Percentiles rank a stretch among this genome's conserved stretches.
phyloP scores from a whole-genome alignment of 495 filamentous ascomycete genomes.

The Chlorociboria aeruginascens region DNA sequence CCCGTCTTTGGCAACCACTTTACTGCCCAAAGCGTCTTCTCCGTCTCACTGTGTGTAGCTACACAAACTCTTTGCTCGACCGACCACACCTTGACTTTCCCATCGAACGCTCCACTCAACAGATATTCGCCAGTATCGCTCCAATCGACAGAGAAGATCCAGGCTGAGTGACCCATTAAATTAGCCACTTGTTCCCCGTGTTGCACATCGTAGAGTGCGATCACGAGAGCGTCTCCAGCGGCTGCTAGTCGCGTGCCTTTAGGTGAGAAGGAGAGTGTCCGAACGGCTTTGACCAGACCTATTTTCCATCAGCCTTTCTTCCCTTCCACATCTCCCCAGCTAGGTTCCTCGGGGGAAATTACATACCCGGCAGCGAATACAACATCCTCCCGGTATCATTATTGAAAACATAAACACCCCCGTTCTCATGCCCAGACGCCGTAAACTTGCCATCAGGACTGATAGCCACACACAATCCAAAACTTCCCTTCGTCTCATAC shows the following conservation, averaged over 20 bases:
- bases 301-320: constrained; percentile 1
- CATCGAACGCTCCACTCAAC: constrained; percentile 76
- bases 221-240: constrained; percentile 80
- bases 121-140: constrained; percentile 89
- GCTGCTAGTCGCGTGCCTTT: constrained; percentile 75
- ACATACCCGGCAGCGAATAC: constrained; percentile 72
- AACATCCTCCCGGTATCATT: constrained; percentile 77
- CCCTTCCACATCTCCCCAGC: not conserved
- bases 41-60: constrained; percentile 84
- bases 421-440: constrained; percentile 86
- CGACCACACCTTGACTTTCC: constrained; percentile 92
- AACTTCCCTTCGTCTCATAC: constrained; percentile 84
- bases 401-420: constrained; percentile 88
- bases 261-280: constrained; percentile 78
- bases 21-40: constrained; percentile 74
- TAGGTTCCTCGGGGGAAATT: not conserved
- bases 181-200: constrained; percentile 89
- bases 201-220: constrained; percentile 80
- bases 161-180: constrained; percentile 64
- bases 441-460: constrained; percentile 67
- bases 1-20: constrained; percentile 76
- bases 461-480: constrained; percentile 80
- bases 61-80: constrained; percentile 73
- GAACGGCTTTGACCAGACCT: constrained; percentile 80
- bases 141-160: constrained; percentile 87